Evolutionary conservation across 441 rosid genomes (phyloP).

Genomic region (Erysimum cheiri): DNA sequence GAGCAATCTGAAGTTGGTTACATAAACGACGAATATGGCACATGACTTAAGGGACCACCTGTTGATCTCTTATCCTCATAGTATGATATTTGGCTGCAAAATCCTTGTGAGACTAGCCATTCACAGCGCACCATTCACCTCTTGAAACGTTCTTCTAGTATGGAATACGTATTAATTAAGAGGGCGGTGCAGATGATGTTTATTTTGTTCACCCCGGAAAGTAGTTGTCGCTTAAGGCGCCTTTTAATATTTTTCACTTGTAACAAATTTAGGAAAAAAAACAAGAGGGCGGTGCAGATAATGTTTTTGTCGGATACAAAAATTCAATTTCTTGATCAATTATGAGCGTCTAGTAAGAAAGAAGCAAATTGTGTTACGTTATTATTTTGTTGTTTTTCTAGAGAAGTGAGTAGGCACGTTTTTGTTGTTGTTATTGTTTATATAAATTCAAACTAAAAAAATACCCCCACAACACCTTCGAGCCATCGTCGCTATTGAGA

Average conservation of each 20-base stretch:
- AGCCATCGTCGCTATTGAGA: background rate
- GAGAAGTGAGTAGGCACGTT: background rate
- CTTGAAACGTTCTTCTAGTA: background rate
- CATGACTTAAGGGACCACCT: background rate
- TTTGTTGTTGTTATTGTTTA: background rate
- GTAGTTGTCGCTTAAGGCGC: too few relatives aligned
- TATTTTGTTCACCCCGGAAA: too few relatives aligned
- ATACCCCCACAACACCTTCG: background rate
- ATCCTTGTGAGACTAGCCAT: background rate
- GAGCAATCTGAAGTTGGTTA: background rate
- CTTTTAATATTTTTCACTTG: too few relatives aligned
- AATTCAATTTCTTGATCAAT: too few relatives aligned
- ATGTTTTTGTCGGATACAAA: too few relatives aligned
- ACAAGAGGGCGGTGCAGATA: too few relatives aligned
- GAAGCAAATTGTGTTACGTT: background rate
- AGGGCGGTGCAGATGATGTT: too few relatives aligned
- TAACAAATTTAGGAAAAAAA: too few relatives aligned
- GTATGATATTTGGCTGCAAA: background rate
- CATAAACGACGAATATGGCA: background rate
- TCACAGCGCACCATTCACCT: background rate
- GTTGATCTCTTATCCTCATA: background rate
- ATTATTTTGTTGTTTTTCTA: background rate
- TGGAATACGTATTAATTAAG: too few relatives aligned
- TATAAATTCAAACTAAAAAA: background rate
- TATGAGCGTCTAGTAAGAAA: background rate